A percentile compares a stretch with the other conserved stretches of the same genome.
These are phyloP conservation scores for Achaetomium macrosporum DNA, from an alignment of 2,329 filamentous ascomycete species.

Conservation along the genomic window DNA sequence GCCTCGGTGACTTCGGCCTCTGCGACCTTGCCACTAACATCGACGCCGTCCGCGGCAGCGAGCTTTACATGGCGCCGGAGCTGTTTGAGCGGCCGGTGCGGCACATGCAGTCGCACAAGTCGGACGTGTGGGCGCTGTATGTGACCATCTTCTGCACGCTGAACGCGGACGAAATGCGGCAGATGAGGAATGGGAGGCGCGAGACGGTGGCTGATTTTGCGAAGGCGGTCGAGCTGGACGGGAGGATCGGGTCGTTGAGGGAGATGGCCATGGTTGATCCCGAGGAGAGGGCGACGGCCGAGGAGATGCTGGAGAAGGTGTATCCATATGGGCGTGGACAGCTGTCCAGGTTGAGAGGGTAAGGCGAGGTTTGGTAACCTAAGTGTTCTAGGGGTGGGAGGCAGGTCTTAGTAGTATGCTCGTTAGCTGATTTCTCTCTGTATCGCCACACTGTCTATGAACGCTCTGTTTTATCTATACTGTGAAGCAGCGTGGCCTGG, in stretches of 20 bases:
- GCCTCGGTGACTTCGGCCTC: conserved; percentile 8
- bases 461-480: too few relatives aligned
- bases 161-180: not conserved
- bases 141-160: conserved; percentile 8
- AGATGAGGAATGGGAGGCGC: not conserved
- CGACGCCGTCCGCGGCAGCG: not conserved
- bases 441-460: too few relatives aligned
- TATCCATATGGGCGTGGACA: too few relatives aligned
- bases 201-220: not conserved
- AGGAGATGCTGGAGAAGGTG: not conserved
- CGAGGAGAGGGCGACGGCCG: not conserved
- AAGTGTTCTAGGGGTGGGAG: too few relatives aligned
- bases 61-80: not conserved
- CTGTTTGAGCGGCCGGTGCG: not conserved
- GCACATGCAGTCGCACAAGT: conserved; percentile 6
- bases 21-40: not conserved
- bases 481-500: too few relatives aligned
- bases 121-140: conserved; percentile 12
- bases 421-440: too few relatives aligned
- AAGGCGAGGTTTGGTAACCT: too few relatives aligned
- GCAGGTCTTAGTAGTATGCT: too few relatives aligned
- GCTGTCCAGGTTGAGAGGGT: too few relatives aligned
- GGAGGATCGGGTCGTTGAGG: not conserved
- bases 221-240: not conserved
- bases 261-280: not conserved